These are phyloP conservation scores for Rostrohypoxylon terebratum DNA, from an alignment of 495 filamentous ascomycete genomes.

Conservation along the genomic window DNA sequence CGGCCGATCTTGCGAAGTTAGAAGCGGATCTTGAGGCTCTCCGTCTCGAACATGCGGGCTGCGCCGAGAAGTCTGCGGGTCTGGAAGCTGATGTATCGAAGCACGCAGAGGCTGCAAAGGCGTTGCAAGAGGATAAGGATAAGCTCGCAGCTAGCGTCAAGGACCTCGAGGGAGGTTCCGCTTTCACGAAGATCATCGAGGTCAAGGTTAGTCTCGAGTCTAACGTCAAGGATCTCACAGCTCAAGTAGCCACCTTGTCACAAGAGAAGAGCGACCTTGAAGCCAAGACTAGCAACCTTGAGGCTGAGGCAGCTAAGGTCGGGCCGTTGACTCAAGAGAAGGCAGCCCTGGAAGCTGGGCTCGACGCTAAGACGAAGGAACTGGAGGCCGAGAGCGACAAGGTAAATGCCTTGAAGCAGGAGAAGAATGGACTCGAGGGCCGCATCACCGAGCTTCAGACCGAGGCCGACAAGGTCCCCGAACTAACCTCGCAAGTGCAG, in stretches of 20 bases:
- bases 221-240: conserved; percentile 49
- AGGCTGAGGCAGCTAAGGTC: conserved; percentile 42
- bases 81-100: conserved; percentile 43
- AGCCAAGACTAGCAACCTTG: conserved; percentile 33
- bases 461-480: conserved; percentile 44
- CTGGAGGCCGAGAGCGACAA: conserved; percentile 54
- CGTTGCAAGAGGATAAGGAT: conserved; percentile 43
- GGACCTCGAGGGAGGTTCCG: conserved; percentile 37
- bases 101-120: conserved; percentile 31
- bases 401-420: conserved; percentile 45
- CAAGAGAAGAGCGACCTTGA: conserved; percentile 50
- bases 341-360: conserved; percentile 48
- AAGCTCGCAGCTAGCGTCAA: conserved; percentile 38
- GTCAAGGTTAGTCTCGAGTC: conserved; percentile 48
- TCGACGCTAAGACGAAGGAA: conserved; percentile 49
- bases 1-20: conserved; percentile 41
- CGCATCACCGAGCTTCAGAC: conserved; percentile 39
- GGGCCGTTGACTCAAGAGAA: conserved; percentile 41
- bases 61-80: conserved; percentile 39
- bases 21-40: conserved; percentile 46
- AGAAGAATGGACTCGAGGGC: conserved; percentile 50
- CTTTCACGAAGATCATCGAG: conserved; percentile 38
- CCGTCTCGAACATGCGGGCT: conserved; percentile 42
- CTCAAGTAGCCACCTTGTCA: conserved; percentile 49
- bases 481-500: conserved; percentile 39